Evolutionary conservation across 371 early-diverging fungal species (phyloP), one percentile per base, ranked within the genome.

Genomic region (Basidiobolus meristosporus): DNA sequence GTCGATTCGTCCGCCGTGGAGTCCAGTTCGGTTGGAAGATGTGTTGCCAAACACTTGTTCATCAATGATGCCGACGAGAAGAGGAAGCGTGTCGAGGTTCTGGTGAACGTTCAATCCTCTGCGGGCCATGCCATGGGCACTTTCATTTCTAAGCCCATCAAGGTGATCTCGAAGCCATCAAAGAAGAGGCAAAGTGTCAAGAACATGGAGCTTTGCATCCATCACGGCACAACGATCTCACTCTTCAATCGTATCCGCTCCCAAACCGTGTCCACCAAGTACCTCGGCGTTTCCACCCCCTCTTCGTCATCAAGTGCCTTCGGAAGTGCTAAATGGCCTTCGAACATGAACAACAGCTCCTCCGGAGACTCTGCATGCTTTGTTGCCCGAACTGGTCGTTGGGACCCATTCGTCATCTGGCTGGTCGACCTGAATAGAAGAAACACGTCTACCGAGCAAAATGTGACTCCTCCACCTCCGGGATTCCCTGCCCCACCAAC

Each of bases 331-430:
- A n/a, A n/a, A n/a, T n/a, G n/a, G n/a, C n/a, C n/a, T n/a, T n/a
- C n/a, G n/a, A 62, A 62, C 41, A 62, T 64, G 28, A 51, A 60
- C 3, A 58, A 57, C 30, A 51, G 63, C 9, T 66, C 62, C 39
- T 69, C 68, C 3, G 58, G 53, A 22, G 34, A 34, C n/a, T 14
- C 34, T 4, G 71, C 80, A 1, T 77, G 75, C 36, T 84, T 86
- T 56, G 76, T 82, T 2, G 77, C 83, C 9, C 60, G 85, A 40
- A 77, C 80, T 18, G 65, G 68, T 11, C 59, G 66, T 18, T 89
- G 90, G 90, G 84, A 86, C 41, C 78, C 82, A 3, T 89, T 86
- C 57, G 70, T 83, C 28, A 78, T 89, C 45, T 89, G 86, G 86
- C 68, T 78, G 20, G 78, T 82, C 22, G 72, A 83, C 48, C 2